These are phyloP conservation scores for Seiridium unicorne DNA, from an alignment of 2,329 filamentous ascomycete species.

Conservation along the genomic window DNA sequence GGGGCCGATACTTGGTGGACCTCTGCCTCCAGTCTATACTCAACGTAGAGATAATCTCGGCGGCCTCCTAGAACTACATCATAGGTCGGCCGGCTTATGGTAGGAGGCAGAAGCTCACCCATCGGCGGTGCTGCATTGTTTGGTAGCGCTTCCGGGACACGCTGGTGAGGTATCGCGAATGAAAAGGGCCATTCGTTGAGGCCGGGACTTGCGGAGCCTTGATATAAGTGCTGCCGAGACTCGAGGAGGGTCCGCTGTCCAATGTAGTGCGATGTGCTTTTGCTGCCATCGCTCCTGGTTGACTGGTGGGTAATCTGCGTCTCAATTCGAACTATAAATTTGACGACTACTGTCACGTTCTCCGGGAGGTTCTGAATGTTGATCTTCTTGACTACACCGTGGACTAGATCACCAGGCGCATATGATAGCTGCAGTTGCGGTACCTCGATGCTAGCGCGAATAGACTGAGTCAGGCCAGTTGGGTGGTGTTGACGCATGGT, in stretches of 20 bases:
- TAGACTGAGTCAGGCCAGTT: slow-evolving; percentile 3
- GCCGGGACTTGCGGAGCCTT: not conserved
- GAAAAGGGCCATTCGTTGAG: slow-evolving; percentile 25
- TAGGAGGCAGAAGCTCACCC: not conserved
- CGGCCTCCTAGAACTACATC: slow-evolving; percentile 3
- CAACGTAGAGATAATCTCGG: slow-evolving; percentile 25
- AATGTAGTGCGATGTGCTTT: not conserved
- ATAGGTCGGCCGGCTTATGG: not conserved
- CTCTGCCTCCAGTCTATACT: slow-evolving; percentile 32
- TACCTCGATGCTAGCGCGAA: slow-evolving; percentile 8
- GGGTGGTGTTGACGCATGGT: not conserved
- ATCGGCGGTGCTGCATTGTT: not conserved
- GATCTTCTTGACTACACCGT: slow-evolving; percentile 4
- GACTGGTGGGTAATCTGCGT: not conserved
- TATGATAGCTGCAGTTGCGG: slow-evolving; percentile 6
- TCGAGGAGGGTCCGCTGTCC: slow-evolving; percentile 14
- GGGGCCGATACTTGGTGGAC: slow-evolving; percentile 10
- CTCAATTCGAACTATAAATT: not conserved
- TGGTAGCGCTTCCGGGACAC: not conserved
- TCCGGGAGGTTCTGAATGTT: not conserved
- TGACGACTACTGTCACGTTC: slow-evolving; percentile 1
- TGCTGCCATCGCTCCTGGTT: not conserved
- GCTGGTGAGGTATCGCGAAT: slow-evolving; percentile 20
- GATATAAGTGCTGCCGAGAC: slow-evolving; percentile 20
- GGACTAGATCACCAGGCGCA: slow-evolving; percentile 4